Evolutionary conservation across 1,139 yeast genomes (phyloP).

Genomic region (Taiozyma sp.): DNA sequence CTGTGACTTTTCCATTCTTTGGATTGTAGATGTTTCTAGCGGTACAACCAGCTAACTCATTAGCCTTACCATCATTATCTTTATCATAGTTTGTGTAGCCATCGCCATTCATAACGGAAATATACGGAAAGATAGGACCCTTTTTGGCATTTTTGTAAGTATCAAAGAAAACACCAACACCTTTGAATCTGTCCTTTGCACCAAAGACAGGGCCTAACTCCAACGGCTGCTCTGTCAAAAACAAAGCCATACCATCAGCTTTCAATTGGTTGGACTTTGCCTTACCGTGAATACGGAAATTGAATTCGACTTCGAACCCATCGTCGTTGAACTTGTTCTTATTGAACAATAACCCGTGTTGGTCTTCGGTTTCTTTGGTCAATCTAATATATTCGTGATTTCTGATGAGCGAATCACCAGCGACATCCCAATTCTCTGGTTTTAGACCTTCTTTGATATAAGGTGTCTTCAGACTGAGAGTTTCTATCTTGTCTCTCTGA

Average conservation of each 20-base stretch:
- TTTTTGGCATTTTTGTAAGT: slow-evolving; percentile 70
- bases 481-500: slow-evolving; percentile 34
- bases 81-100: slow-evolving; percentile 55
- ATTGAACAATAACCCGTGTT: slow-evolving; percentile 48
- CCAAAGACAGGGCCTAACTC: slow-evolving; percentile 69
- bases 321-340: slow-evolving; percentile 33
- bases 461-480: slow-evolving; percentile 41
- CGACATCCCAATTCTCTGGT: slow-evolving; percentile 42
- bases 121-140: slow-evolving; percentile 61
- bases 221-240: slow-evolving; percentile 55
- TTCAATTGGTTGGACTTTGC: slow-evolving; percentile 39
- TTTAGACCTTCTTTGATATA: slow-evolving; percentile 41
- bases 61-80: slow-evolving; percentile 64
- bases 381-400: slow-evolving; percentile 48
- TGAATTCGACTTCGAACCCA: slow-evolving; percentile 65
- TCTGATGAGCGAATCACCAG: slow-evolving; percentile 52
- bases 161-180: slow-evolving; percentile 71
- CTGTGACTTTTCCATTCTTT: slow-evolving; percentile 30
- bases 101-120: slow-evolving; percentile 65
- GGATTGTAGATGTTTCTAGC: slow-evolving; percentile 45
- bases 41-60: slow-evolving; percentile 73
- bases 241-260: slow-evolving; percentile 82
- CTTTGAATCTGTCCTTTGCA: slow-evolving; percentile 55
- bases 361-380: slow-evolving; percentile 49
- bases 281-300: slow-evolving; percentile 58